phyloP scores from a whole-genome alignment of 176 grass and related monocot species.

The Oryza rufipogon region DNA sequence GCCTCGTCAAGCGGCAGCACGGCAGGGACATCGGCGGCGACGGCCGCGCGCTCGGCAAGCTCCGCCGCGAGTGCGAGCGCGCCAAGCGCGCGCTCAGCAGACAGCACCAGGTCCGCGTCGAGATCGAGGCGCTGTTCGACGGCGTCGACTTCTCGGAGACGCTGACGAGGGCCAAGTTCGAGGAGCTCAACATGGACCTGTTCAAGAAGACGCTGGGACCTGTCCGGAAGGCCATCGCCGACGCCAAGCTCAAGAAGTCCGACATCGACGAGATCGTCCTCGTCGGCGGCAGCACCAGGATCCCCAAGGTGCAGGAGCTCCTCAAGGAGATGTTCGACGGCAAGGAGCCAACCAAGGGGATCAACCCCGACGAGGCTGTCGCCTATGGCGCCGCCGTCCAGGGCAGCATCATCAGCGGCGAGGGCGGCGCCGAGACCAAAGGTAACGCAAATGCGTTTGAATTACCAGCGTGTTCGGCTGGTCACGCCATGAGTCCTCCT shows the following conservation, averaged over 20 bases:
- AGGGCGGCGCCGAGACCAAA: background rate
- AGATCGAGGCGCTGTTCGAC: conserved; percentile 13
- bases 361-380: conserved; percentile 96
- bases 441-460: too few relatives aligned
- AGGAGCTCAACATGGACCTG: conserved; percentile 24
- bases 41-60: conserved; percentile 13
- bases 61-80: conserved; percentile 10
- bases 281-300: conserved; percentile 86
- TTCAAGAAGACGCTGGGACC: conserved; percentile 30
- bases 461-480: too few relatives aligned
- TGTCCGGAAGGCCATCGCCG: conserved; percentile 20
- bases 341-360: conserved; percentile 58
- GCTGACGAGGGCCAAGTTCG: conserved; percentile 27
- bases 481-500: too few relatives aligned
- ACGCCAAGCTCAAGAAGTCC: background rate
- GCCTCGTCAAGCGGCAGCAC: conserved; percentile 9
- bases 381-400: conserved; percentile 88
- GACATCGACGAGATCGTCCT: conserved; percentile 58
- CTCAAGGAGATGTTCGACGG: conserved; percentile 98
- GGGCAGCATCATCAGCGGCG: conserved; percentile 24
- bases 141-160: conserved; percentile 22
- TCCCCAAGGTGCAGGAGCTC: conserved; percentile 93
- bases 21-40: background rate
- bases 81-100: background rate
- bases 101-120: conserved; percentile 16